Evolutionary conservation across 176 grass and related monocot species (phyloP).

Genomic region (Chloris gayana): DNA sequence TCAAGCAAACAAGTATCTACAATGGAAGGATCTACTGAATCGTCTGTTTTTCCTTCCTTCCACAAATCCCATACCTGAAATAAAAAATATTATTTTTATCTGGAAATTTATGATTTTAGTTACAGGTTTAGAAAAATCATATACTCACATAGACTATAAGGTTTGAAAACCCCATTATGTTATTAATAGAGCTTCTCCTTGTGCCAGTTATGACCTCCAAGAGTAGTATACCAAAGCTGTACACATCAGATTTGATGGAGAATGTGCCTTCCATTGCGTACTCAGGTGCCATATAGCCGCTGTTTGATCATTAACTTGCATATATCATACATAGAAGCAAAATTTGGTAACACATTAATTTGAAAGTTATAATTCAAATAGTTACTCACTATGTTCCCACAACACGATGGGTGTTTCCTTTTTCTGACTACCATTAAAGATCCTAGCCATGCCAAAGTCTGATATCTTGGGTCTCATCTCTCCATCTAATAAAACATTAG

Average conservation of each 20-base stretch:
- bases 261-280: slow-evolving; percentile 55
- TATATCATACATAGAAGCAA: background rate
- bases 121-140: background rate
- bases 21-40: slow-evolving; percentile 44
- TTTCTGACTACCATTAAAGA: slow-evolving; percentile 32
- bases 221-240: slow-evolving; percentile 53
- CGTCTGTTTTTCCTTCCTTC: slow-evolving; percentile 39
- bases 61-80: slow-evolving; percentile 47
- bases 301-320: background rate
- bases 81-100: background rate
- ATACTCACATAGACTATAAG: slow-evolving; percentile 45
- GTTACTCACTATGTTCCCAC: slow-evolving; percentile 45
- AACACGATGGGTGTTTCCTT: slow-evolving; percentile 42
- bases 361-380: background rate
- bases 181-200: slow-evolving; percentile 31
- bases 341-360: background rate
- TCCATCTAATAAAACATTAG: slow-evolving; percentile 50
- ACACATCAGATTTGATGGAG: slow-evolving; percentile 52
- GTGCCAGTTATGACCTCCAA: slow-evolving; percentile 45
- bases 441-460: slow-evolving; percentile 57
- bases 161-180: slow-evolving; percentile 27
- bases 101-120: background rate
- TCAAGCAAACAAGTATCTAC: slow-evolving; percentile 18
- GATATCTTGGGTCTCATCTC: slow-evolving; percentile 54
- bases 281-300: slow-evolving; percentile 53